Conservation (phyloP, 1,139 yeast species). For the Schwanniomyces etchellsii region DNA sequence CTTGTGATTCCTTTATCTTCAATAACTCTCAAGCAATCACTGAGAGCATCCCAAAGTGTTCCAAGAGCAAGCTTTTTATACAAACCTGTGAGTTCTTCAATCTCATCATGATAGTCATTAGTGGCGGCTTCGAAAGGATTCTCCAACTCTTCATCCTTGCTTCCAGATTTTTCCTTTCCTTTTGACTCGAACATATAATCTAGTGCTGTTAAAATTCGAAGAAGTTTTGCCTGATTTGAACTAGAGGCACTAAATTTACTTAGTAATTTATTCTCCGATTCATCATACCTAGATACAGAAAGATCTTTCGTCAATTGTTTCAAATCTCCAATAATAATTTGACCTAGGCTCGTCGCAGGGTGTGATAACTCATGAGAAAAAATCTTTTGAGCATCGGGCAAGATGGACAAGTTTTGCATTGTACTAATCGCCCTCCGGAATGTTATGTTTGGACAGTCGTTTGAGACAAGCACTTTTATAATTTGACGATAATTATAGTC, state of each 20-base stretch:
- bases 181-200: constrained; percentile 68
- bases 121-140: constrained; percentile 1
- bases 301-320: constrained; percentile 46
- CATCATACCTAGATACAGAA: constrained; percentile 31
- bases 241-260: constrained; percentile 73
- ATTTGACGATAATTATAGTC: constrained; percentile 57
- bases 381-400: constrained; percentile 56
- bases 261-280: constrained; percentile 49
- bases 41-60: constrained; percentile 79
- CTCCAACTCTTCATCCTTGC: constrained; percentile 8
- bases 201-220: constrained; percentile 81
- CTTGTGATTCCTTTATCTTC: constrained; percentile 49
- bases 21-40: constrained; percentile 65
- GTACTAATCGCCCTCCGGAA: constrained; percentile 81
- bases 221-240: constrained; percentile 81
- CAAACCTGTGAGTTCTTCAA: constrained; percentile 49
- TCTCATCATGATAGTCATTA: constrained; percentile 18
- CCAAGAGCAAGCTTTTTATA: constrained; percentile 71
- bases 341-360: constrained; percentile 60
- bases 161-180: constrained; percentile 13
- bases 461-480: constrained; percentile 68
- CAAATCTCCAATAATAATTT: constrained; percentile 52
- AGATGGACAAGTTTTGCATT: constrained; percentile 69
- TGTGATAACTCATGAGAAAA: constrained; percentile 68
- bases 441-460: constrained; percentile 81